phyloP scores from a whole-genome alignment of 208 protist genomes.

The Crithidia expoeki region DNA sequence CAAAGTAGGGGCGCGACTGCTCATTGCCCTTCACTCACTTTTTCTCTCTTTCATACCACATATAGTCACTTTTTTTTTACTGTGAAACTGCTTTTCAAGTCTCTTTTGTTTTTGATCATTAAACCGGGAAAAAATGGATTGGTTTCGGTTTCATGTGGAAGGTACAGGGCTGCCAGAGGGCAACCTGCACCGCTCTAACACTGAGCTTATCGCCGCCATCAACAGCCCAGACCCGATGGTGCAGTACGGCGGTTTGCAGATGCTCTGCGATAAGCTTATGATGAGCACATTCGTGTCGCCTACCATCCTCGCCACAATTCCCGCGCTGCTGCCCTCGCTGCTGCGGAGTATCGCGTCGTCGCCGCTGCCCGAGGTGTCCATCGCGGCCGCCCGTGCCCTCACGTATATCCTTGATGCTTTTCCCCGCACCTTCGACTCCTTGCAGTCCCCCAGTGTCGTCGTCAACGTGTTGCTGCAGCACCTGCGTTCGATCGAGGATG shows the following conservation, averaged over 20 bases:
- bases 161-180: conserved; percentile 29
- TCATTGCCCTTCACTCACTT: too few relatives aligned
- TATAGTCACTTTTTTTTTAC: conserved; percentile 8
- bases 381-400: conserved; percentile 86
- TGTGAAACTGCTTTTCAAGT: conserved; percentile 12
- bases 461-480: conserved; percentile 77
- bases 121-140: conserved; percentile 12
- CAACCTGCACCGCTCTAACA: conserved; percentile 21
- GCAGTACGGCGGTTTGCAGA: conserved; percentile 57
- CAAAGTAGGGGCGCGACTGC: too few relatives aligned
- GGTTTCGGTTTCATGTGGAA: conserved; percentile 26
- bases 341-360: conserved; percentile 74
- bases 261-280: conserved; percentile 93
- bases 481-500: conserved; percentile 90
- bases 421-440: conserved; percentile 54
- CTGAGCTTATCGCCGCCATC: conserved; percentile 46
- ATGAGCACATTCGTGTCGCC: conserved; percentile 88
- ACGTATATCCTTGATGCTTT: conserved; percentile 92
- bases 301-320: conserved; percentile 58
- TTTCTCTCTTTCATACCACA: too few relatives aligned
- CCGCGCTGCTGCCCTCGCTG: conserved; percentile 65
- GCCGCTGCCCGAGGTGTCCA: conserved; percentile 89
- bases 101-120: background rate
- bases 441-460: conserved; percentile 55
- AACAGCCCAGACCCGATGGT: conserved; percentile 59